Evolutionary conservation across 768 basidiomycete species (phyloP).

Genomic region (Dacryopinax spathularia): DNA sequence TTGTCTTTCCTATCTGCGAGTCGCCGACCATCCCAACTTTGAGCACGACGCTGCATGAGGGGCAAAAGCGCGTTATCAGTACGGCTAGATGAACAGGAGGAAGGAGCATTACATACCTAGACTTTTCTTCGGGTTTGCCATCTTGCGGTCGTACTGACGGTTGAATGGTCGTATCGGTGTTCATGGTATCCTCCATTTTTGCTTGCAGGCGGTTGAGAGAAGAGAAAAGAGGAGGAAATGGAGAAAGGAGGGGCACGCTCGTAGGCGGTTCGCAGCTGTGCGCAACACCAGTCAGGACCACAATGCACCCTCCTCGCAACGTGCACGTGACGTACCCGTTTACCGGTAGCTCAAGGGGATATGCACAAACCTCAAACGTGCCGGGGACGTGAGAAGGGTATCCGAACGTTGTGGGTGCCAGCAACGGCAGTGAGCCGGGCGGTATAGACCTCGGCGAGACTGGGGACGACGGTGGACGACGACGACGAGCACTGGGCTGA

Average conservation of each 20-base stretch:
- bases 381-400: neutral
- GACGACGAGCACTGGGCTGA: neutral
- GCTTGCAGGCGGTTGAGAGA: neutral
- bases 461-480: neutral
- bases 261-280: neutral
- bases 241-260: neutral
- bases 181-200: neutral
- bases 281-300: neutral
- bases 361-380: neutral
- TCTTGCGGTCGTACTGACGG: neutral
- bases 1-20: constrained; percentile 98
- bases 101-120: neutral
- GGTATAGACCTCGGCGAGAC: neutral
- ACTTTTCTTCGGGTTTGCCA: neutral
- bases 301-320: neutral
- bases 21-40: constrained; percentile 99
- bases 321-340: neutral
- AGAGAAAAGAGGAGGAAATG: neutral
- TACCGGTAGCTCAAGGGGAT: too few species aligned
- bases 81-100: constrained; percentile 8
- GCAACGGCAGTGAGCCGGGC: neutral
- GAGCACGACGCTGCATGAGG: constrained; percentile 59
- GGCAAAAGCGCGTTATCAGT: neutral
- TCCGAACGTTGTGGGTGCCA: neutral
- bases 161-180: neutral